Evolutionary conservation across 164 flowering plant genomes (phyloP).

Genomic region (Malania oleifera): DNA sequence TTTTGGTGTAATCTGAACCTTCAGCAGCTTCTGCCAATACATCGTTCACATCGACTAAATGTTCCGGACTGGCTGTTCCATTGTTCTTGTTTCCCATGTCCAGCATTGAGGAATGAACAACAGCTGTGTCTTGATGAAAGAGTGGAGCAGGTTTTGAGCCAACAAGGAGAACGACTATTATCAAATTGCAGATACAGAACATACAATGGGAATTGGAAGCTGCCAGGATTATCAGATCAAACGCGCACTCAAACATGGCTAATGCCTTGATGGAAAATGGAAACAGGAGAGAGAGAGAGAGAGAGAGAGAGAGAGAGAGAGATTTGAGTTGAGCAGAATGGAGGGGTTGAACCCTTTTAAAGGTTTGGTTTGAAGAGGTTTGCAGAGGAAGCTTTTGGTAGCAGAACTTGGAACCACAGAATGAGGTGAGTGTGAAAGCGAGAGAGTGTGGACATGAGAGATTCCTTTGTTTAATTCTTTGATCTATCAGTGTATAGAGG

Average conservation of each 20-base stretch:
- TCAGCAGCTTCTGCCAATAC: neutral
- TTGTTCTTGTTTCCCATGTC: neutral
- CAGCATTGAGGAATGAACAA: neutral
- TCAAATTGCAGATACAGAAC: constrained; percentile 52
- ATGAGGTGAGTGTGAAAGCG: constrained; percentile 30
- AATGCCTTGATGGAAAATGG: neutral
- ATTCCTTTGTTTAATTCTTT: neutral
- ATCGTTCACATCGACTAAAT: neutral
- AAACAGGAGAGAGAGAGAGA: neutral
- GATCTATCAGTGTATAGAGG: constrained; percentile 2
- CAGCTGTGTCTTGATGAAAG: constrained; percentile 6
- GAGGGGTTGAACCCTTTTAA: neutral
- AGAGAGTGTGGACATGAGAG: neutral
- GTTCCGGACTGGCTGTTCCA: neutral
- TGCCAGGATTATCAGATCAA: constrained; percentile 37
- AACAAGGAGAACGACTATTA: constrained; percentile 37
- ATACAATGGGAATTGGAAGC: constrained; percentile 39
- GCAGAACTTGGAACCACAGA: too few relatives aligned
- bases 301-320: too few relatives aligned
- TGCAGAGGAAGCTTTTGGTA: constrained; percentile 13
- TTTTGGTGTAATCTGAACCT: neutral
- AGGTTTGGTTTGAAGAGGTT: neutral
- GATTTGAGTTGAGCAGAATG: too few relatives aligned
- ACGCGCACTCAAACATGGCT: constrained; percentile 36
- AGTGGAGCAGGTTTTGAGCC: constrained; percentile 22